Evolutionary conservation across 139 green algal genomes (phyloP), one percentile per base, ranked within the genome.

Genomic region (Edaphochlamys debaryana): DNA sequence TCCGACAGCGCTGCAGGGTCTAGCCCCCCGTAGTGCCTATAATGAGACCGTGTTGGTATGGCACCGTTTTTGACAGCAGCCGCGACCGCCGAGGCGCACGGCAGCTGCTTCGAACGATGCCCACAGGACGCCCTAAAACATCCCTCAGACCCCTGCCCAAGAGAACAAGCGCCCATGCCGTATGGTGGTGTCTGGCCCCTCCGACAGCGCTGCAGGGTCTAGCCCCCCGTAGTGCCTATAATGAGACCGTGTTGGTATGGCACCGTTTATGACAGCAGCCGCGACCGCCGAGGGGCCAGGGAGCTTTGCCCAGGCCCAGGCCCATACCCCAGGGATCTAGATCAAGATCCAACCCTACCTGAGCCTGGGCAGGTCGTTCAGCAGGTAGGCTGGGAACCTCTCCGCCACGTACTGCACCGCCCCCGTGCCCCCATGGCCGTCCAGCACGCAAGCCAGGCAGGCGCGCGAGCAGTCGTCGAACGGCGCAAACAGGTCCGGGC

Each of bases 351-450:
- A n/a, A n/a, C n/a, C n/a, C 23, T 20, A 81, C 75, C 75, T 81
- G 4, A 81, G 75, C 13, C 60, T 40, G 0, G 75, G 76, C 42
- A 82, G 29, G 42, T 82, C 76, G 23, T 34, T 63, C 17, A 82
- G 41, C 34, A 82, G 34, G 20, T 74, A 66, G 23, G 63, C n/a
- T 2, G 76, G 76, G 42, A 82, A 73, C 19, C 76, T 42, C 63
- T 82, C 63, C 34, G 76, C 76, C 25, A 82, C 76, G 40, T 82
- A 82, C 17, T 73, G 63, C 13, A 82, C 76, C 7, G 76, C 76
- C 11, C 63, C 76, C 25, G 42, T 73, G 22, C 76, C 76, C 0
- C 76, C 62, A 30, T 82, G 76, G 25, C 76, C 76, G 23, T 82
- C 76, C 32, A 82, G 62, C 38, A 82, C 76, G 34, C 76, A 82